Percentiles rank a stretch among this genome's conserved stretches.
Conservation (phyloP, 2,329 filamentous ascomycete genomes). For the Alternaria sp. region DNA sequence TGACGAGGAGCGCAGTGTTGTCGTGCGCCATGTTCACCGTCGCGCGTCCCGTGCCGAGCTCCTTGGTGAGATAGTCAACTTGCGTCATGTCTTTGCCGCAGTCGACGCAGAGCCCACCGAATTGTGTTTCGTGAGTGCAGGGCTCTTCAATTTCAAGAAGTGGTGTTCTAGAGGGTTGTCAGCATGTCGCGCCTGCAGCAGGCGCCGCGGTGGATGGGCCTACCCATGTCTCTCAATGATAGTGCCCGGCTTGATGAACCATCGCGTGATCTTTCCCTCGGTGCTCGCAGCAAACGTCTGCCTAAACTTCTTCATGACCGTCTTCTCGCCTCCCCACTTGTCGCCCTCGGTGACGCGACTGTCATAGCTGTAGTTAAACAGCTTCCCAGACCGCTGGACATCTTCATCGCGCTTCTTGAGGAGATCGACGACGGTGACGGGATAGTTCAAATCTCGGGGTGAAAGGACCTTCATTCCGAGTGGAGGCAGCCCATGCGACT, state of each 20-base stretch:
- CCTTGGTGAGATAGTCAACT: constrained; percentile 82
- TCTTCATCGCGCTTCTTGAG: constrained; percentile 78
- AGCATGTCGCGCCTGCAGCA: constrained; percentile 13
- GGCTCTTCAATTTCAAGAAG: constrained; percentile 86
- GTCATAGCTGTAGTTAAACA: constrained; percentile 89
- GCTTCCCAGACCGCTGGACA: constrained; percentile 77
- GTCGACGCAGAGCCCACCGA: constrained; percentile 86
- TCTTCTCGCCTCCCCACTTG: constrained; percentile 76
- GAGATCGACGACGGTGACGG: constrained; percentile 89
- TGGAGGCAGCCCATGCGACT: constrained; percentile 44
- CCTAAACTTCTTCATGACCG: constrained; percentile 74
- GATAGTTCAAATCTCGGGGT: constrained; percentile 76
- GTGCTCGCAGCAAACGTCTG: constrained; percentile 84
- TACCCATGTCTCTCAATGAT: constrained; percentile 63
- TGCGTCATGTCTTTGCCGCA: constrained; percentile 98
- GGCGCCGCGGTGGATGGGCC: constrained; percentile 22
- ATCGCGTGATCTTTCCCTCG: constrained; percentile 80
- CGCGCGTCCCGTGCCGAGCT: constrained; percentile 82
- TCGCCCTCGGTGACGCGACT: constrained; percentile 74
- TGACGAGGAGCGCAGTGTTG: constrained; percentile 86
- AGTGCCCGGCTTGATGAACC: constrained; percentile 75
- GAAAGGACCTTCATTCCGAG: constrained; percentile 60
- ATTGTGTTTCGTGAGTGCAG: constrained; percentile 91
- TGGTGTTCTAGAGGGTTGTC: constrained; percentile 55
- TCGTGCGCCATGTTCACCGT: constrained; percentile 96